These are phyloP conservation scores for Pythium oligandrum DNA, from an alignment of 352 stramenopile species.

Conservation along the genomic window DNA sequence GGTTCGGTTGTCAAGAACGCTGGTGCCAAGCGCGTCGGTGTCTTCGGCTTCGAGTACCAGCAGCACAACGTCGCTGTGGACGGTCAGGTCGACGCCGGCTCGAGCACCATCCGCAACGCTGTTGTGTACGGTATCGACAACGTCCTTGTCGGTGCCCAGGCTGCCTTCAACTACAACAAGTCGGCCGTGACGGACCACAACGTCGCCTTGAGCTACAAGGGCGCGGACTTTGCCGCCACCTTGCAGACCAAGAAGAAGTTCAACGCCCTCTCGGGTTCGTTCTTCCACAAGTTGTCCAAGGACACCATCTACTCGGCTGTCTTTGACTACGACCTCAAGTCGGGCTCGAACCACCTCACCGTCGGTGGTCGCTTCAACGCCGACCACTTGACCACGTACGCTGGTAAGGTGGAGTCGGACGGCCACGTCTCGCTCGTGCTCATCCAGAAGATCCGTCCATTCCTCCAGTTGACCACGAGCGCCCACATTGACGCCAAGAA, in stretches of 20 bases:
- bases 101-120: conserved; percentile 53
- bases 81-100: conserved; percentile 46
- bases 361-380: conserved; percentile 81
- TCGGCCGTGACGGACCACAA: conserved; percentile 81
- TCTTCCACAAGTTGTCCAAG: conserved; percentile 77
- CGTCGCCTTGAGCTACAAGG: conserved; percentile 72
- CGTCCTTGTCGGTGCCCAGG: conserved; percentile 64
- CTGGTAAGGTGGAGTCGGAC: conserved; percentile 84
- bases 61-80: conserved; percentile 61
- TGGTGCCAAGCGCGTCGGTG: conserved; percentile 64
- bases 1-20: conserved; percentile 75
- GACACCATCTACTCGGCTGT: conserved; percentile 83
- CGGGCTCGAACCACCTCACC: conserved; percentile 71
- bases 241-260: conserved; percentile 88
- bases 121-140: conserved; percentile 79
- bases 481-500: conserved; percentile 89
- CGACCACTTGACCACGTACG: conserved; percentile 79
- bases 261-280: conserved; percentile 73
- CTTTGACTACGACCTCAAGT: conserved; percentile 89
- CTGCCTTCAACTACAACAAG: conserved; percentile 80
- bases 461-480: conserved; percentile 78
- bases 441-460: conserved; percentile 84
- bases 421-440: conserved; percentile 82
- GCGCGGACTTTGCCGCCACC: conserved; percentile 68
- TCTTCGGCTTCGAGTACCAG: conserved; percentile 76